Evolutionary conservation across 2,329 filamentous ascomycete species (phyloP).

Genomic region (Pseudonectria buxi): DNA sequence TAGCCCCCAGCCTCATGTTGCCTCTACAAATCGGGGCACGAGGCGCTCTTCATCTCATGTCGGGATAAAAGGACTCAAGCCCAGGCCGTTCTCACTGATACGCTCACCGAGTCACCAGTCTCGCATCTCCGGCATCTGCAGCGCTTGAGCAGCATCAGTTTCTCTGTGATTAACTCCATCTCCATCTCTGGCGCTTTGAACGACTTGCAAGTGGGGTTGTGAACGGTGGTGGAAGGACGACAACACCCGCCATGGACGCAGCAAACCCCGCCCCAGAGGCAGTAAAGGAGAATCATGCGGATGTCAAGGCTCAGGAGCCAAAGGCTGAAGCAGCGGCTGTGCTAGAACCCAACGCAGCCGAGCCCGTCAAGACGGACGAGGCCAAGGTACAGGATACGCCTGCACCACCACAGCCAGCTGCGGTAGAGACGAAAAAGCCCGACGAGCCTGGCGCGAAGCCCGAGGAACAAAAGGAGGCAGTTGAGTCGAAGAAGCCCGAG

Average conservation of each 20-base stretch:
- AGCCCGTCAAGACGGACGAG: background rate
- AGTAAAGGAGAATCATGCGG: constrained; percentile 15
- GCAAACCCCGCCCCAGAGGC: constrained; percentile 10
- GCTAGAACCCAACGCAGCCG: background rate
- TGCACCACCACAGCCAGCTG: no score
- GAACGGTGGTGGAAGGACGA: constrained; percentile 12
- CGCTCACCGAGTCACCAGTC: no score
- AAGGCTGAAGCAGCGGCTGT: background rate
- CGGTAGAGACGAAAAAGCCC: no score
- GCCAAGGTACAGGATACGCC: no score
- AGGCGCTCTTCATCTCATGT: no score
- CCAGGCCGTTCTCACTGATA: no score
- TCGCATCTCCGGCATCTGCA: no score
- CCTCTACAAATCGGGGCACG: no score
- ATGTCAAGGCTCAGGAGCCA: constrained; percentile 9
- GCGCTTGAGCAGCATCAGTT: no score
- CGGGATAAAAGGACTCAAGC: no score
- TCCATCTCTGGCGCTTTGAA: background rate
- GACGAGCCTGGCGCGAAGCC: background rate
- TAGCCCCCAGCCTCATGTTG: no score
- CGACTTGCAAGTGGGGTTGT: constrained; percentile 10
- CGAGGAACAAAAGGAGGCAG: constrained; percentile 4
- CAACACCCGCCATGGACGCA: constrained; percentile 10
- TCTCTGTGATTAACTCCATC: background rate
- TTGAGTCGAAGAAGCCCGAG: no score